A percentile compares a stretch with the other conserved stretches of the same genome.
phyloP scores from a whole-genome alignment of 257 asterid species.

The Prunella vulgaris region DNA sequence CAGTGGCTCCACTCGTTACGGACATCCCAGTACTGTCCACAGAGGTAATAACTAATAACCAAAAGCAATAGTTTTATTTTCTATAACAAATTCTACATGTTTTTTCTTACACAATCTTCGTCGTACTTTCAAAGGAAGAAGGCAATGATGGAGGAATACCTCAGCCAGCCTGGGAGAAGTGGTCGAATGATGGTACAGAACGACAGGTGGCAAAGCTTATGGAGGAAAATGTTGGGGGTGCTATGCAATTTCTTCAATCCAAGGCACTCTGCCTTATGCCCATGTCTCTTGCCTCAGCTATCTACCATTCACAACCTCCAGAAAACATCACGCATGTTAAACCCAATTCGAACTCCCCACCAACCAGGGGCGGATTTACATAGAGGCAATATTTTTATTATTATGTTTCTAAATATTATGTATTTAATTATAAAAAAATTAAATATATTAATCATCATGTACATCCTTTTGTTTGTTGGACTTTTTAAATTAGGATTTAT shows the following conservation, averaged over 20 bases:
- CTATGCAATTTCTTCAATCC: conserved; percentile 97
- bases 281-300: conserved; percentile 83
- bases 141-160: conserved; percentile 55
- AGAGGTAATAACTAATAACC: conserved; percentile 43
- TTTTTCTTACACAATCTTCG: not conserved
- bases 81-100: not conserved
- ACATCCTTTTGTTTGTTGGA: no score
- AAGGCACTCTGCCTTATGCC: conserved; percentile 99
- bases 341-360: conserved; percentile 67
- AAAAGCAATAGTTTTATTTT: not conserved
- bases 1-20: conserved; percentile 96
- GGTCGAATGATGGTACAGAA: conserved; percentile 99
- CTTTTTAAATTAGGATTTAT: no score
- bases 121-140: conserved; percentile 69
- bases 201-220: conserved; percentile 92
- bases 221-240: conserved; percentile 98
- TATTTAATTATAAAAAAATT: no score
- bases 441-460: no score
- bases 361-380: no score
- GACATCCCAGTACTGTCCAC: conserved; percentile 78
- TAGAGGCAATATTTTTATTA: no score
- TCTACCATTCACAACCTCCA: conserved; percentile 76
- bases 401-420: no score
- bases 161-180: conserved; percentile 96
- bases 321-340: conserved; percentile 51